Evolutionary conservation across 345 rosid genomes (phyloP).

Genomic region (Euphorbia tirucalli): DNA sequence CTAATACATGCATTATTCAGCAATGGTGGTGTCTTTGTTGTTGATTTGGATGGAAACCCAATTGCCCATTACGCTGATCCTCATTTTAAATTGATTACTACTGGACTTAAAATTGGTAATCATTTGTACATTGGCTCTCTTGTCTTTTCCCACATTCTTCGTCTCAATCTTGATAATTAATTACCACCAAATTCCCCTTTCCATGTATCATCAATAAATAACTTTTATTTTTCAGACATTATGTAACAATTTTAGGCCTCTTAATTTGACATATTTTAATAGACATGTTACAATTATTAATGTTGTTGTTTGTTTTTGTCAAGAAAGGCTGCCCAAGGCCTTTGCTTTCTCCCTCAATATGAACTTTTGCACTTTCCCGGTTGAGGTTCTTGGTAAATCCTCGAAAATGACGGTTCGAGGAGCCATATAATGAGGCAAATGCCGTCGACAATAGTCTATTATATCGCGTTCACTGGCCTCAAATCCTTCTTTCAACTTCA

Average conservation of each 20-base stretch:
- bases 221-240: too few species aligned
- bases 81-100: conserved; percentile 25
- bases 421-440: conserved; percentile 28
- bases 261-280: too few species aligned
- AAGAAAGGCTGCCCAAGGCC: conserved; percentile 46
- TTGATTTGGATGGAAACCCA: conserved; percentile 61
- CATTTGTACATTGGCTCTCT: conserved; percentile 54
- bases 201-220: too few species aligned
- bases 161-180: conserved; percentile 29
- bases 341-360: conserved; percentile 28
- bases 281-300: too few species aligned
- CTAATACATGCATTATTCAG: conserved; percentile 11
- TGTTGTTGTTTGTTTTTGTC: neutral
- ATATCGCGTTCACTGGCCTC: conserved; percentile 14
- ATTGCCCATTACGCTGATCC: conserved; percentile 55
- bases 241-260: too few species aligned
- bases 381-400: conserved; percentile 29
- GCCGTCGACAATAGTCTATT: conserved; percentile 14
- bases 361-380: conserved; percentile 29
- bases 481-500: conserved; percentile 59
- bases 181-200: too few species aligned
- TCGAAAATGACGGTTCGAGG: conserved; percentile 24
- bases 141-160: conserved; percentile 32
- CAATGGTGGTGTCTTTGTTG: conserved; percentile 49
- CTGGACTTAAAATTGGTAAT: conserved; percentile 48